These are phyloP conservation scores for Zygotorulaspora florentina DNA, from an alignment of 805 yeast genomes.

Conservation along the genomic window DNA sequence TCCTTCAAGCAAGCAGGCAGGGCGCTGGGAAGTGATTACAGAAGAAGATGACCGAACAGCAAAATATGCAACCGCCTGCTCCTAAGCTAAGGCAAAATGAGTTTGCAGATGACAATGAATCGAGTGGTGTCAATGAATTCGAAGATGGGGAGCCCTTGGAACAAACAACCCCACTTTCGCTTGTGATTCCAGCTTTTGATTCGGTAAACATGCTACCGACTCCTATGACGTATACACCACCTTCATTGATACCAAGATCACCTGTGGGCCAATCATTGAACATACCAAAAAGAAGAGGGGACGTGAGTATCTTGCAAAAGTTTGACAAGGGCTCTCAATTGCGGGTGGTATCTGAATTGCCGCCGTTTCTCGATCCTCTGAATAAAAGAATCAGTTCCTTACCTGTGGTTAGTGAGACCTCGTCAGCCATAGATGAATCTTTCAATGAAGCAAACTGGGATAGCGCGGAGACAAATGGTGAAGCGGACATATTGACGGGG, in stretches of 20 bases:
- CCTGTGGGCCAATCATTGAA: slow-evolving; percentile 16
- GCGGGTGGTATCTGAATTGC: slow-evolving; percentile 29
- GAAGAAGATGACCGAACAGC: slow-evolving; percentile 8
- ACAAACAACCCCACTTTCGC: slow-evolving; percentile 21
- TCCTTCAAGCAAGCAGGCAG: too few relatives aligned
- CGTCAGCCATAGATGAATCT: slow-evolving; percentile 6
- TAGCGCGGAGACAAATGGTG: slow-evolving; percentile 4
- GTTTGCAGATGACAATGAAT: slow-evolving; percentile 8
- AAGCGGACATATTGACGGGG: slow-evolving; percentile 19
- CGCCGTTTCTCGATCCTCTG: slow-evolving; percentile 16
- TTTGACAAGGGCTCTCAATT: slow-evolving; percentile 14
- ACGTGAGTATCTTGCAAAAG: slow-evolving; percentile 2
- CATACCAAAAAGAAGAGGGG: slow-evolving; percentile 18
- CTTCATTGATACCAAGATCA: slow-evolving; percentile 15
- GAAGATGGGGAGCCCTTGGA: background rate
- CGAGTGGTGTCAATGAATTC: too few relatives aligned
- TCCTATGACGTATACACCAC: slow-evolving; percentile 32
- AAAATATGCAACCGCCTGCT: slow-evolving; percentile 13
- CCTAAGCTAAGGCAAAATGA: slow-evolving; percentile 22
- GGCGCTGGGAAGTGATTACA: background rate
- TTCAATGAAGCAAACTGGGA: background rate
- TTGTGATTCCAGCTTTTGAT: slow-evolving; percentile 23
- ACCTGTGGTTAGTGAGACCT: slow-evolving; percentile 23
- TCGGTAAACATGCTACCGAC: slow-evolving; percentile 30
- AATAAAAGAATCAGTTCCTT: slow-evolving; percentile 27